Conservation (phyloP, 345 rosid genomes). For the Eucalyptus sideroxylon region DNA sequence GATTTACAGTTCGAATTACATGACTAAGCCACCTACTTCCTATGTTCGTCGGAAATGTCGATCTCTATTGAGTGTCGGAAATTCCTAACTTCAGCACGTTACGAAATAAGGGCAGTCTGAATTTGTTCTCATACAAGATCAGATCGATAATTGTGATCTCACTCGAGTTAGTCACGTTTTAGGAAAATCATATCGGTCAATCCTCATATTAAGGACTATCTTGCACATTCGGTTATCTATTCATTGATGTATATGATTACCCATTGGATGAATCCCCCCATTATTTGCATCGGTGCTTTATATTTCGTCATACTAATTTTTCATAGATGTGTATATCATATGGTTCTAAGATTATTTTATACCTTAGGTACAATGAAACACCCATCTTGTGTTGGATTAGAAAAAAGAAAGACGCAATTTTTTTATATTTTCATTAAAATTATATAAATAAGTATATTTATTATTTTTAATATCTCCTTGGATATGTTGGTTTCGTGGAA, state of each 20-base stretch:
- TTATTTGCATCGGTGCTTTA: neutral
- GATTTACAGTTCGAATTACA: too few relatives aligned
- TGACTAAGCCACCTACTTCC: neutral
- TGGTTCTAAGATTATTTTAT: neutral
- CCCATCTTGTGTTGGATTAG: neutral
- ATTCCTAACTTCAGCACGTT: neutral
- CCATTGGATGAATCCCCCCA: neutral
- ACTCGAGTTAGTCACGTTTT: too few relatives aligned
- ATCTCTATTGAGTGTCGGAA: neutral
- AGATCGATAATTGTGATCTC: neutral
- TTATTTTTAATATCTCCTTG: too few relatives aligned
- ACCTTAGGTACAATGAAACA: neutral
- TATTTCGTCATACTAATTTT: neutral
- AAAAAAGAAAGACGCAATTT: neutral
- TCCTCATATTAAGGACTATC: too few relatives aligned
- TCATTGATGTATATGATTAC: neutral
- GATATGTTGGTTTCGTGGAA: too few relatives aligned
- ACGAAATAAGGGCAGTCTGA: neutral
- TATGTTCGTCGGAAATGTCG: neutral
- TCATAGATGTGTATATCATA: neutral
- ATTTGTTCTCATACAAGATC: neutral
- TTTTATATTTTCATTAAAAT: neutral
- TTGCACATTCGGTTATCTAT: neutral
- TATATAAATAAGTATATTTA: neutral
- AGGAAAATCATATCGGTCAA: too few relatives aligned